Base-by-base conservation (phyloP, 2,329 filamentous ascomycete genomes). In the Colletotrichum tropicicola region DNA sequence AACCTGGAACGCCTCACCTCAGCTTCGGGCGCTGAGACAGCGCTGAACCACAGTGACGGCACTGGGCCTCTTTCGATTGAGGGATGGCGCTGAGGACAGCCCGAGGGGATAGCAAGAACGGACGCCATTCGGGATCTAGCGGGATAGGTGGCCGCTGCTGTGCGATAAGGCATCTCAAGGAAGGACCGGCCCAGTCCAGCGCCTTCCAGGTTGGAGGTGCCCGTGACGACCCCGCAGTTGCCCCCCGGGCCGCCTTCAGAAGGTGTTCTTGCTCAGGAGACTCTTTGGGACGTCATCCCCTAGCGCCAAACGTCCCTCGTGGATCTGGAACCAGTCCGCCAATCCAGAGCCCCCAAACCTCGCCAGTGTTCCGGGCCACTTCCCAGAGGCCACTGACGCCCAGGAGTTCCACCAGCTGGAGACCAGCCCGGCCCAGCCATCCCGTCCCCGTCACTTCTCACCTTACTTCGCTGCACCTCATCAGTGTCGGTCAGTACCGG, bases 231-330 rank as follows among this genome's bases (percentile, higher is more conserved):
- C 32, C 32, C 32, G 32, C 32, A 35, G 32, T 35, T 35, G 32
- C 32, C 32, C 32, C 15, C 15, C 32, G 5, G 15, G 12, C 32
- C 32, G 32, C 15, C 32, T n/a, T n/a, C n/a, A n/a, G n/a, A n/a
- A n/a, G n/a, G n/a, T n/a, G n/a, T n/a, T n/a, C 15, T 35, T 35
- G 32, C 32, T 35, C n/a, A 28, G 10, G 13, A 30, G 45, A 64
- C 19, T 48, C 35, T 55, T 61, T 61, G 49, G 49, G 61, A 61
- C 61, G 61, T 55, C 49, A 65, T 65, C 27, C 43, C 54, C 43
- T 65, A 65, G 61, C 57, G 57, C 37, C 57, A 61, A 65, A 65
- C 57, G 35, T 45, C 44, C 41, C 55, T 61, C 35, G 32, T 47
- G 61, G 35, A 45, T 56, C 57, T 61, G 21, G 61, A 44, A 56